A percentile compares a stretch with the other conserved stretches of the same genome.
Evolutionary conservation across 78 protist genomes (phyloP).

Genomic region (Dictyostelium intermedium): DNA sequence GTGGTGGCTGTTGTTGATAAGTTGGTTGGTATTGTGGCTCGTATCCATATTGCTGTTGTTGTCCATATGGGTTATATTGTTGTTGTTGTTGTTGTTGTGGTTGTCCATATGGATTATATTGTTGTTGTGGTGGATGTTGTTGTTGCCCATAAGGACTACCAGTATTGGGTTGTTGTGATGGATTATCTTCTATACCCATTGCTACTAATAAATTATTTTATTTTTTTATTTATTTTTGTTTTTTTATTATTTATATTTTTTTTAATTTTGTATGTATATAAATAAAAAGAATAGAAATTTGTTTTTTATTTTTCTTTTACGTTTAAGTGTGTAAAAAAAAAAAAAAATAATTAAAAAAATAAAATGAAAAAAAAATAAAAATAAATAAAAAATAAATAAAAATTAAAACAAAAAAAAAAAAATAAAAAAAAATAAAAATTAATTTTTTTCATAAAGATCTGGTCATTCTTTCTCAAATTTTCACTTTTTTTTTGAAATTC

Average conservation of each 20-base stretch:
- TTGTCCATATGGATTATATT: neutral
- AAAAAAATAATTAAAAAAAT: neutral
- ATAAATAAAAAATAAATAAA: neutral
- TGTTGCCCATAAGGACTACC: neutral
- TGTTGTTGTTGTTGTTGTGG: neutral
- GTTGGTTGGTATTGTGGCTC: neutral
- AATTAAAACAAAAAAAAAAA: neutral
- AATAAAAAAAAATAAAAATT: too few relatives aligned
- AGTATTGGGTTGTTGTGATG: neutral
- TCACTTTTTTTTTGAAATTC: neutral
- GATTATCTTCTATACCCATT: constrained; percentile 7
- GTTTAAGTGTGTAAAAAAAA: too few relatives aligned
- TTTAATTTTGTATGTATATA: neutral
- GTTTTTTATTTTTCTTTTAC: too few relatives aligned
- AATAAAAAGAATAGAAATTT: too few relatives aligned
- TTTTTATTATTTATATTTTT: neutral
- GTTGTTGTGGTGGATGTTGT: neutral
- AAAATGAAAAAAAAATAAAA: too few relatives aligned
- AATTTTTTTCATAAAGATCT: neutral
- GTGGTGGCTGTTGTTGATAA: neutral
- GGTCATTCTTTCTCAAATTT: neutral
- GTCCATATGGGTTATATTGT: constrained; percentile 10
- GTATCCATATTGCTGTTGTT: neutral
- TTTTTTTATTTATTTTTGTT: neutral
- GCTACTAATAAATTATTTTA: neutral